Conservation (phyloP, 129 eudicot species). For the Centrapalus pauciflorus region DNA sequence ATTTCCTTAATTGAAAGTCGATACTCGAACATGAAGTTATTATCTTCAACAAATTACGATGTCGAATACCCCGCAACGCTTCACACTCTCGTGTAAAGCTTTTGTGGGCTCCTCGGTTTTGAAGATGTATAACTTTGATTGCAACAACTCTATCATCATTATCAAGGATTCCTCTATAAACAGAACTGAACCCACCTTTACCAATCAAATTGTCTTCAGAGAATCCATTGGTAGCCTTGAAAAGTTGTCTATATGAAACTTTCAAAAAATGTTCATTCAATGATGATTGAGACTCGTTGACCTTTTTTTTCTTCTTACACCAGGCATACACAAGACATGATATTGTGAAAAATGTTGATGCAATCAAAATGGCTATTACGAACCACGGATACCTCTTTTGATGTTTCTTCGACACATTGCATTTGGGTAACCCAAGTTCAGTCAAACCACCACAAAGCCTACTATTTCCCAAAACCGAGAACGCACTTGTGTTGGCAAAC, state of each 20-base stretch:
- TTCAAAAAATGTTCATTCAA: background rate
- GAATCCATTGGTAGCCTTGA: slow-evolving; percentile 38
- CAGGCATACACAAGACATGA: background rate
- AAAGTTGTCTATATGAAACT: slow-evolving; percentile 21
- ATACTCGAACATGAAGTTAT: slow-evolving; percentile 36
- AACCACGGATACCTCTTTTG: background rate
- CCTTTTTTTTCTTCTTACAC: slow-evolving; percentile 11
- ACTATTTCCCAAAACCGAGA: slow-evolving; percentile 18
- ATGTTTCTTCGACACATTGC: slow-evolving; percentile 5
- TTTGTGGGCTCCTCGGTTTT: slow-evolving; percentile 11
- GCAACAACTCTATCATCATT: slow-evolving; percentile 17
- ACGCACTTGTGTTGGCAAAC: slow-evolving; percentile 13
- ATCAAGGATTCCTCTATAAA: slow-evolving; percentile 34
- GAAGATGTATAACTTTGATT: slow-evolving; percentile 27
- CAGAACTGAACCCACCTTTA: slow-evolving; percentile 23
- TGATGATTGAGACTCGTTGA: background rate
- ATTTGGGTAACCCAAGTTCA: slow-evolving; percentile 24
- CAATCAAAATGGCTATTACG: background rate
- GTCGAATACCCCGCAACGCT: slow-evolving; percentile 26
- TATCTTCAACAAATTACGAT: slow-evolving; percentile 30
- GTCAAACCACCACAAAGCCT: slow-evolving; percentile 29
- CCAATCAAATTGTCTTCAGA: slow-evolving; percentile 30
- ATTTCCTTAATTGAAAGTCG: slow-evolving; percentile 22
- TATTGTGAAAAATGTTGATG: background rate
- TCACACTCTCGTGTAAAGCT: slow-evolving; percentile 29